Conservation (phyloP, 2,329 filamentous ascomycete species). For the Seiridium cupressi region DNA sequence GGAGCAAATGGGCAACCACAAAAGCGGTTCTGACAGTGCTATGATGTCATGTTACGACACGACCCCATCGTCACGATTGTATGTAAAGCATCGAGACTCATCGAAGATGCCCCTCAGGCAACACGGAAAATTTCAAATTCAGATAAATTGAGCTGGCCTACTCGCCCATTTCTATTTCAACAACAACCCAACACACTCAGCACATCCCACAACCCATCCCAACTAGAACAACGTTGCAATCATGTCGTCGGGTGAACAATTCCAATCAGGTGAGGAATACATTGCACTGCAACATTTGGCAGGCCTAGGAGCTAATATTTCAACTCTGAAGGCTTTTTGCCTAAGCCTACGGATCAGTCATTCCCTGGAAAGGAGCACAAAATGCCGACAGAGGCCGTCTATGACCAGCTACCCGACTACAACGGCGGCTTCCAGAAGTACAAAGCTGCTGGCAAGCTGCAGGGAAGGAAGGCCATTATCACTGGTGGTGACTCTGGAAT, state of each 20-base stretch:
- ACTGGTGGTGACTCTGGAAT: constrained; percentile 82
- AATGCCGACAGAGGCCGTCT: constrained; percentile 57
- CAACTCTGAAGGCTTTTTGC: constrained; percentile 23
- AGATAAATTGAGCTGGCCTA: no score
- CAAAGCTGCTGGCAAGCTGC: constrained; percentile 72
- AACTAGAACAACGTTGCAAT: background rate
- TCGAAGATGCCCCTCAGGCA: background rate
- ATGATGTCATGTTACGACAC: constrained; percentile 7
- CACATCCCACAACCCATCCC: background rate
- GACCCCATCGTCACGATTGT: constrained; percentile 1
- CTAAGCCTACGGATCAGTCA: constrained; percentile 29
- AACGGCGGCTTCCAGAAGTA: constrained; percentile 70
- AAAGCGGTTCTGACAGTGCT: constrained; percentile 3
- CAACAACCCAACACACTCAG: background rate
- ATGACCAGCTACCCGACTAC: constrained; percentile 64
- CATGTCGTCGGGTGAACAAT: constrained; percentile 3
- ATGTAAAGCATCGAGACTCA: background rate
- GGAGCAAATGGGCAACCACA: background rate
- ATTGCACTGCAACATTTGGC: background rate
- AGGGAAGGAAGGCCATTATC: constrained; percentile 74
- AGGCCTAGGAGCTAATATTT: no score
- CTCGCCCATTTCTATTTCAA: no score
- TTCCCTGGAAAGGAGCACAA: constrained; percentile 42
- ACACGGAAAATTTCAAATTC: no score
- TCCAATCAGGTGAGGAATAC: constrained; percentile 1